Evolutionary conservation across 768 basidiomycete genomes (phyloP).

Genomic region (Dacryopinax spathularia): DNA sequence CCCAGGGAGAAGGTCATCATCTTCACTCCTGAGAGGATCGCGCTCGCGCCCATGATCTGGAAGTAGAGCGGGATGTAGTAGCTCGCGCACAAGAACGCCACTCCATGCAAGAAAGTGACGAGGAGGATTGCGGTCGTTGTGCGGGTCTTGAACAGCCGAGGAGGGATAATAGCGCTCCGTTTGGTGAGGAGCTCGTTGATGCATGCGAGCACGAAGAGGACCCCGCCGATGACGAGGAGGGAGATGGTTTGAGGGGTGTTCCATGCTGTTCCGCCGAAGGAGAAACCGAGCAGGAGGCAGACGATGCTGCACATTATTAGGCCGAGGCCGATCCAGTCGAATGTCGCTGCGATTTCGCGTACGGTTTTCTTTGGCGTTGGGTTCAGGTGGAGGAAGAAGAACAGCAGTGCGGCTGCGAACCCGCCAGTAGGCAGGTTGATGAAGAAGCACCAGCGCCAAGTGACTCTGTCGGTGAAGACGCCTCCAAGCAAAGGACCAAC

Average conservation of each 20-base stretch:
- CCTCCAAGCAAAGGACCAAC: conserved; percentile 72
- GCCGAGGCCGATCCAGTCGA: conserved; percentile 56
- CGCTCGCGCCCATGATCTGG: conserved; percentile 62
- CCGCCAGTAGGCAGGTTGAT: conserved; percentile 2
- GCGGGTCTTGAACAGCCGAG: conserved; percentile 63
- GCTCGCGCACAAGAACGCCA: conserved; percentile 43
- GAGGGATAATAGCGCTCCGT: conserved; percentile 57
- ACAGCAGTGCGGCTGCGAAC: conserved; percentile 43
- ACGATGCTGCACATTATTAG: conserved; percentile 54
- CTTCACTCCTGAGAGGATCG: conserved; percentile 56
- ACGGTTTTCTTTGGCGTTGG: conserved; percentile 49
- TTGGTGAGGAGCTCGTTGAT: conserved; percentile 49
- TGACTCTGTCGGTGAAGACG: conserved; percentile 24
- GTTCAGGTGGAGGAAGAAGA: conserved; percentile 57
- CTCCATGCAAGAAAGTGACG: conserved; percentile 45
- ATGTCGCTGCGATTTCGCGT: conserved; percentile 43
- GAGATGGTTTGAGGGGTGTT: conserved; percentile 39
- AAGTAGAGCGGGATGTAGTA: conserved; percentile 66
- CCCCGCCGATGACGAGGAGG: conserved; percentile 42
- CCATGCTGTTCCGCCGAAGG: conserved; percentile 56
- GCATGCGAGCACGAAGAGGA: conserved; percentile 36
- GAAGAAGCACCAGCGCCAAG: conserved; percentile 10
- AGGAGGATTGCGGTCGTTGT: conserved; percentile 52
- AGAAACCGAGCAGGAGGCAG: conserved; percentile 56
- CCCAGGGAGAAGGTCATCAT: conserved; percentile 66